phyloP scores from a whole-genome alignment of 169 alveolate species.

The Besnoitia besnoiti region DNA sequence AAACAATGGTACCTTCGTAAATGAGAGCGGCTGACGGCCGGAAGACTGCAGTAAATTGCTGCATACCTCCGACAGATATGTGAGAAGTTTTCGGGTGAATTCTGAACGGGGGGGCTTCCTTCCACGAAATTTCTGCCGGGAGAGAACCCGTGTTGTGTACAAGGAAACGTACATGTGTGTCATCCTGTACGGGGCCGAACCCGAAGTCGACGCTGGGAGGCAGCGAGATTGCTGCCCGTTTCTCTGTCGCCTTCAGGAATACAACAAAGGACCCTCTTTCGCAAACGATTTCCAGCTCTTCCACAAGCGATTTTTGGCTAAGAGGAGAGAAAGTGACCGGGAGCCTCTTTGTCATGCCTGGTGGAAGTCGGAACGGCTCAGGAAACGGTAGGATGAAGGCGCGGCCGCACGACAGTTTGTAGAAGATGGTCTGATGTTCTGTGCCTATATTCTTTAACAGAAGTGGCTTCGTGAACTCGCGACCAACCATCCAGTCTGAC shows the following conservation, averaged over 20 bases:
- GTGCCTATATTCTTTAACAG: not conserved
- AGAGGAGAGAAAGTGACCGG: not conserved
- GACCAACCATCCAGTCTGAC: slow-evolving; percentile 14
- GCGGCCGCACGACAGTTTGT: not conserved
- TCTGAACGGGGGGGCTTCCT: not conserved
- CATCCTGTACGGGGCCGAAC: slow-evolving; percentile 7
- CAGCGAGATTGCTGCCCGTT: not conserved
- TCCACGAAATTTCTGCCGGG: not conserved
- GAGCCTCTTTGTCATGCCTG: slow-evolving; percentile 9
- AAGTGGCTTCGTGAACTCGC: not conserved
- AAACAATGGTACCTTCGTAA: slow-evolving; percentile 4
- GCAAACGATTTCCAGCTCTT: not conserved
- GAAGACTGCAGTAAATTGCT: not conserved
- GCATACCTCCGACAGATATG: not conserved
- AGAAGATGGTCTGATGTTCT: not conserved
- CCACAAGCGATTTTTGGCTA: not conserved
- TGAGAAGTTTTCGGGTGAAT: not conserved
- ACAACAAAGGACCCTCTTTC: slow-evolving; percentile 11
- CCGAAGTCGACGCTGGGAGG: slow-evolving; percentile 21
- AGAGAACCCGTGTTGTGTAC: slow-evolving; percentile 47
- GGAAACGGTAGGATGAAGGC: slow-evolving; percentile 2
- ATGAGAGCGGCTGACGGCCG: not conserved
- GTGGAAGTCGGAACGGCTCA: slow-evolving; percentile 24
- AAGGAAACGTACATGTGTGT: not conserved
- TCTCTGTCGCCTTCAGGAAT: slow-evolving; percentile 27